These are phyloP conservation scores for Lavandula angustifolia DNA, from an alignment of 257 asterid genomes.

Conservation along the genomic window DNA sequence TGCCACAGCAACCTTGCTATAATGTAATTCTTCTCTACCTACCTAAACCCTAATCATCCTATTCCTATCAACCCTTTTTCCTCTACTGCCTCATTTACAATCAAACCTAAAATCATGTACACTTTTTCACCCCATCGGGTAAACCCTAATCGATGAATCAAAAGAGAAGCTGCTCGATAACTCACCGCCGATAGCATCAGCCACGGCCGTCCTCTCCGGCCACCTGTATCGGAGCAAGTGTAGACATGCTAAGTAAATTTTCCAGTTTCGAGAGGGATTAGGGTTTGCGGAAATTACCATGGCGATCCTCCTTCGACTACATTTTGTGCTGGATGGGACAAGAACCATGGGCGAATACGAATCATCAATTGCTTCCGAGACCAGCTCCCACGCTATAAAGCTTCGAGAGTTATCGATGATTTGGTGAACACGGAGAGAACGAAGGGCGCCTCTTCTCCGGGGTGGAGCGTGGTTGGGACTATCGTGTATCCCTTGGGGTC, in stretches of 20 bases:
- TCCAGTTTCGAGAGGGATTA: background rate
- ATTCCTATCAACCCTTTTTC: conserved; percentile 33
- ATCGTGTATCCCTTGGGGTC: conserved; percentile 99
- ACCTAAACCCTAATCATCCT: conserved; percentile 29
- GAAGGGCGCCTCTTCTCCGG: conserved; percentile 99
- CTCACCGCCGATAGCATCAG: background rate
- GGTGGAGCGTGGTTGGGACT: conserved; percentile 96
- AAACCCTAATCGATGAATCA: too few species aligned
- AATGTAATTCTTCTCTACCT: conserved; percentile 13
- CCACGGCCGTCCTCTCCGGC: background rate
- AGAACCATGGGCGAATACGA: conserved; percentile 22
- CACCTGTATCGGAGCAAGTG: background rate
- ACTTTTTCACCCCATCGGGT: conserved; percentile 32
- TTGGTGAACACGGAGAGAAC: conserved; percentile 95
- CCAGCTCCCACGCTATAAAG: conserved; percentile 52
- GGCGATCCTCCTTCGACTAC: conserved; percentile 19
- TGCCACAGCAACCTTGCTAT: conserved; percentile 38
- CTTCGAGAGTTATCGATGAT: conserved; percentile 81
- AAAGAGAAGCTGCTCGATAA: background rate
- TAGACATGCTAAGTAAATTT: background rate
- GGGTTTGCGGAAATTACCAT: conserved; percentile 35
- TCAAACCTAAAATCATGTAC: conserved; percentile 56
- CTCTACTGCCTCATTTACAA: conserved; percentile 59
- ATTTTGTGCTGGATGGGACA: conserved; percentile 17
- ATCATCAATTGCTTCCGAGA: conserved; percentile 20